Conservation (phyloP, 78 protist species). For the Planoprotostelium fungivorum region DNA sequence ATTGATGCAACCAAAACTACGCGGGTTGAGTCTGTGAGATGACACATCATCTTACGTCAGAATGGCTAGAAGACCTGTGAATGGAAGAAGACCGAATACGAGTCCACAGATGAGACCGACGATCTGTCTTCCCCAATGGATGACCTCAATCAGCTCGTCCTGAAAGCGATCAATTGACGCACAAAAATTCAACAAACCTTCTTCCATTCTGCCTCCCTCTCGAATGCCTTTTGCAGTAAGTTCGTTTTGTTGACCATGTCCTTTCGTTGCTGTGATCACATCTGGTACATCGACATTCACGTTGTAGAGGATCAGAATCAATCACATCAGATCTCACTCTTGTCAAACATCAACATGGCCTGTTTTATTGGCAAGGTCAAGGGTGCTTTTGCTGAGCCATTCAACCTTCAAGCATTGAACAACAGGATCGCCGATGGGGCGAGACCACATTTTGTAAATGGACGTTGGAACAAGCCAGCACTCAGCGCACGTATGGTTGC, state of each 20-base stretch:
- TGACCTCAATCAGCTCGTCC: not conserved
- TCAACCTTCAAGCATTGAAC: not conserved
- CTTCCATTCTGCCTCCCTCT: not conserved
- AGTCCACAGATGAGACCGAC: not conserved
- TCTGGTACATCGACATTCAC: not conserved
- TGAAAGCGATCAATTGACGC: not conserved
- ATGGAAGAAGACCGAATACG: not conserved
- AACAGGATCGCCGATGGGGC: not conserved
- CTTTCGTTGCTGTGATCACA: not conserved
- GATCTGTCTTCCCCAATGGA: not conserved
- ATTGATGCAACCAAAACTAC: not conserved
- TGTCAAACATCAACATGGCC: not conserved
- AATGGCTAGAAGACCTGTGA: not conserved
- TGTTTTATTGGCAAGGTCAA: not conserved
- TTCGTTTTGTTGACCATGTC: not conserved
- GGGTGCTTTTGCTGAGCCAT: not conserved
- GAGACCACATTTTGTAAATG: not conserved
- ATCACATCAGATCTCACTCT: not conserved
- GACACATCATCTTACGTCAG: not conserved
- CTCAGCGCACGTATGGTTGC: not conserved
- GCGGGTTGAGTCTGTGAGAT: not conserved
- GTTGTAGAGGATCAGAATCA: not conserved
- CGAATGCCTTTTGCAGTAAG: not conserved
- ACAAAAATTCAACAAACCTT: not conserved
- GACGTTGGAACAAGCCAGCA: not conserved